These are phyloP conservation scores for Wickerhamomyces bovis DNA, from an alignment of 805 yeast genomes.

Conservation along the genomic window DNA sequence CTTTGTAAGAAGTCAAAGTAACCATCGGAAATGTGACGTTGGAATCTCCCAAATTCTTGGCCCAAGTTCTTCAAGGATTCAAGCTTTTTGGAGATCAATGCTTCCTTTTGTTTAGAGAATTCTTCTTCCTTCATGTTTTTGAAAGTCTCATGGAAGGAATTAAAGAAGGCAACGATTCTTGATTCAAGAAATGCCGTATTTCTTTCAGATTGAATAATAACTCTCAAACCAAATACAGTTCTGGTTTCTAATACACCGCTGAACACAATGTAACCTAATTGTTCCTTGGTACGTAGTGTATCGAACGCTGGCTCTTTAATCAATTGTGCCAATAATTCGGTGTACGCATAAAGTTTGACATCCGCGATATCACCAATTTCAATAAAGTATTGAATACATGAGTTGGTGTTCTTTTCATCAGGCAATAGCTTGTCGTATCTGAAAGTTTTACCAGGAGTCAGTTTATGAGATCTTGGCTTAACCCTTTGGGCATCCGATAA, in stretches of 20 bases:
- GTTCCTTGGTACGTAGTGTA: slow-evolving; percentile 88
- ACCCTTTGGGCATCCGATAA: slow-evolving; percentile 39
- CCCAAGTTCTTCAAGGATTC: slow-evolving; percentile 71
- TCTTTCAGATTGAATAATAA: slow-evolving; percentile 81
- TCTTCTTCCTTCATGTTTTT: slow-evolving; percentile 53
- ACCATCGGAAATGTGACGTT: slow-evolving; percentile 67
- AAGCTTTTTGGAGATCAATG: slow-evolving; percentile 57
- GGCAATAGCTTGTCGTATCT: slow-evolving; percentile 46
- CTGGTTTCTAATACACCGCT: slow-evolving; percentile 65
- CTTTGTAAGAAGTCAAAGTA: slow-evolving; percentile 67
- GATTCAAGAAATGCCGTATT: slow-evolving; percentile 66
- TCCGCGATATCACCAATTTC: slow-evolving; percentile 56
- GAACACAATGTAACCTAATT: slow-evolving; percentile 90
- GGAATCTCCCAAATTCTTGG: slow-evolving; percentile 67
- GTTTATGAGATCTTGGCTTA: slow-evolving; percentile 34
- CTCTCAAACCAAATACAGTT: slow-evolving; percentile 64
- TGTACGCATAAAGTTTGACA: slow-evolving; percentile 38
- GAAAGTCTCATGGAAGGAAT: slow-evolving; percentile 38
- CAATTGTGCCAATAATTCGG: slow-evolving; percentile 66
- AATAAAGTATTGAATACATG: slow-evolving; percentile 73
- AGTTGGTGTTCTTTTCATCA: slow-evolving; percentile 71
- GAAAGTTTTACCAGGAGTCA: slow-evolving; percentile 34
- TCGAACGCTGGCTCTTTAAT: slow-evolving; percentile 85
- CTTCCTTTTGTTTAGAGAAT: slow-evolving; percentile 60
- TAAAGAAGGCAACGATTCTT: slow-evolving; percentile 67